Evolutionary conservation across 2,329 filamentous ascomycete genomes (phyloP).

Genomic region (Rutstroemia sydowiana): DNA sequence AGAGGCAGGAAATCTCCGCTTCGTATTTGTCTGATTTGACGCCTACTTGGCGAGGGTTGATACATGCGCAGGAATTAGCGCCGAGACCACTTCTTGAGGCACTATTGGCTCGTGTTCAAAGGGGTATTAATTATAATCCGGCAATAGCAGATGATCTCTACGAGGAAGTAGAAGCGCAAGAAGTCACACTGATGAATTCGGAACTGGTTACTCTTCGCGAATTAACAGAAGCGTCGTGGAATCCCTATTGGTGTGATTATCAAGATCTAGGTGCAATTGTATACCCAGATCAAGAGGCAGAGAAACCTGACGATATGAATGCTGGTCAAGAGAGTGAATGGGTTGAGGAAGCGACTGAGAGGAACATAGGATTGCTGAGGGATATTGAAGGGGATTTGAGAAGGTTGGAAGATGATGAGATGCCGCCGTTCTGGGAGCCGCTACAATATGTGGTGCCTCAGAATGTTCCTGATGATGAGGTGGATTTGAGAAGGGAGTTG

Average conservation of each 20-base stretch:
- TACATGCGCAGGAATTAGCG: neutral
- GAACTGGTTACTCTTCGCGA: too few species aligned
- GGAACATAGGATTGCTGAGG: constrained; percentile 1
- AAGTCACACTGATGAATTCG: neutral
- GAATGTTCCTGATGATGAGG: neutral
- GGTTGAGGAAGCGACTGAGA: neutral
- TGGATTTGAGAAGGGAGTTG: neutral
- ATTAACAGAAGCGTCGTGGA: too few species aligned
- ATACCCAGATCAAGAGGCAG: too few species aligned
- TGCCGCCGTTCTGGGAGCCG: constrained; percentile 11
- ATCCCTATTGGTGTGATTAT: too few species aligned
- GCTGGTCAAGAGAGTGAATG: neutral
- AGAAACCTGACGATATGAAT: neutral
- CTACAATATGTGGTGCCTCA: neutral
- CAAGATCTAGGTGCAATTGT: too few species aligned
- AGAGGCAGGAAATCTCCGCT: constrained; percentile 11
- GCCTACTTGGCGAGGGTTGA: neutral
- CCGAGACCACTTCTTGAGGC: neutral
- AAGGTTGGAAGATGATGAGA: neutral
- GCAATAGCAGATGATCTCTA: neutral
- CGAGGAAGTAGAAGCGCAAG: neutral
- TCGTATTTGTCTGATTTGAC: neutral
- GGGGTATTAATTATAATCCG: neutral
- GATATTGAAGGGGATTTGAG: constrained; percentile 14
- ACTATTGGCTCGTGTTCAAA: neutral